phyloP scores from a whole-genome alignment of 345 rosid species.

The Kernera saxatilis region DNA sequence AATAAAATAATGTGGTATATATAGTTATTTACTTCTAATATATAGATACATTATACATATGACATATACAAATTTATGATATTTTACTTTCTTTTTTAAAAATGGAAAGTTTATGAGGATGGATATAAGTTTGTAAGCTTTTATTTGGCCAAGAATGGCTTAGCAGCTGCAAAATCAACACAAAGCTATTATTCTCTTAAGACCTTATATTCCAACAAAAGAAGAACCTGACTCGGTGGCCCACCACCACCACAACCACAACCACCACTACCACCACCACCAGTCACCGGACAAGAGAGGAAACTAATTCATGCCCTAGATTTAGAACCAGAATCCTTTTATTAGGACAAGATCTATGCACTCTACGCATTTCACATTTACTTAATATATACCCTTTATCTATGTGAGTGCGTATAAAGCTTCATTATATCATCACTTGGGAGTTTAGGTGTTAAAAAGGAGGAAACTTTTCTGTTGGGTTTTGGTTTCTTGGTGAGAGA shows the following conservation, averaged over 20 bases:
- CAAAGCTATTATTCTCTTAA: slow-evolving; percentile 26
- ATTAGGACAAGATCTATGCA: slow-evolving; percentile 14
- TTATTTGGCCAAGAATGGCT: slow-evolving; percentile 34
- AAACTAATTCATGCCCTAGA: slow-evolving; percentile 29
- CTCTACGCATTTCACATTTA: neutral
- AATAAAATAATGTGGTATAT: slow-evolving; percentile 19
- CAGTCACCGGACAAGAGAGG: slow-evolving; percentile 18
- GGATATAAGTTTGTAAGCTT: slow-evolving; percentile 17
- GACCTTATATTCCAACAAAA: slow-evolving; percentile 26
- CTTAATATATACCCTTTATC: neutral
- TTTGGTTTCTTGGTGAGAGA: slow-evolving; percentile 22
- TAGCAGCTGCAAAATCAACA: slow-evolving; percentile 22
- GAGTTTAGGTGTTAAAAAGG: neutral
- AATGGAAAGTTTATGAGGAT: slow-evolving; percentile 17
- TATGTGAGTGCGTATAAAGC: slow-evolving; percentile 10
- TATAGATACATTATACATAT: neutral
- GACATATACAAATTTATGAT: neutral
- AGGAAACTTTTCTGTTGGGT: slow-evolving; percentile 13
- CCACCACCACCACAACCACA: slow-evolving; percentile 22
- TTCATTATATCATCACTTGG: slow-evolving; percentile 7
- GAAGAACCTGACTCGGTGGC: slow-evolving; percentile 27
- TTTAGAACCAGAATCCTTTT: slow-evolving; percentile 23
- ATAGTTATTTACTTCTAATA: neutral
- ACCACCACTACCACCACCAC: slow-evolving; percentile 3
- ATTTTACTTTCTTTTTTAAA: neutral